Conservation (phyloP, 768 basidiomycete species). For the Leccinum imitatum region DNA sequence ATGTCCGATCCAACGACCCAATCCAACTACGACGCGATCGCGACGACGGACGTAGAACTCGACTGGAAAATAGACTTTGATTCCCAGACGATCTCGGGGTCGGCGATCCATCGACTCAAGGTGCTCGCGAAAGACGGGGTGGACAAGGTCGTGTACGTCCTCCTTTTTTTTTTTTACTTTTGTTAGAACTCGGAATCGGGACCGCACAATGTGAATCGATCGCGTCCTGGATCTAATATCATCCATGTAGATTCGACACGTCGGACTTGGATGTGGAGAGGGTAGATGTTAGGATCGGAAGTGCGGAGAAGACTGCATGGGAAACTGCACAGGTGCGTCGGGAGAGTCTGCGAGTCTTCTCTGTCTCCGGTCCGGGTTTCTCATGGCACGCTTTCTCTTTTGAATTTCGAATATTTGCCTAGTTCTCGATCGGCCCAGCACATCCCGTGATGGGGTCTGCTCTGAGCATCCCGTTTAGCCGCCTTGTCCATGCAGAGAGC, state of each 20-base stretch:
- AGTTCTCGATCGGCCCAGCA: conserved; percentile 56
- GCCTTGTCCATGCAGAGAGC: conserved; percentile 37
- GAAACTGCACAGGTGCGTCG: conserved; percentile 43
- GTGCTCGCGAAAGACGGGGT: conserved; percentile 50
- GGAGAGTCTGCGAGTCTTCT: not conserved
- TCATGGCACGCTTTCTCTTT: not conserved
- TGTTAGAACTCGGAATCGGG: no score
- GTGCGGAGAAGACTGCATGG: conserved; percentile 43
- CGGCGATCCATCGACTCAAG: conserved; percentile 59
- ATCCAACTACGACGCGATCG: conserved; percentile 72
- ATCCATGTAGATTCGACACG: conserved; percentile 64
- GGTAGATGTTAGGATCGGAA: conserved; percentile 40
- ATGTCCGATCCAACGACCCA: conserved; percentile 67
- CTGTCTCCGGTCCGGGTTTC: not conserved
- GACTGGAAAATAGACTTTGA: conserved; percentile 81
- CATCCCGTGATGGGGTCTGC: conserved; percentile 78
- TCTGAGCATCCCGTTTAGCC: conserved; percentile 55
- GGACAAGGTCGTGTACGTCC: conserved; percentile 56
- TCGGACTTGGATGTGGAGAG: conserved; percentile 58
- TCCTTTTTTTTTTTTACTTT: not conserved
- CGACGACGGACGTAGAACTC: conserved; percentile 65
- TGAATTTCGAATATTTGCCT: not conserved
- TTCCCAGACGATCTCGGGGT: conserved; percentile 57
- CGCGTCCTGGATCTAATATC: no score
- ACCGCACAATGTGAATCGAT: not conserved